These are phyloP conservation scores for Kingdonia uniflora DNA, from an alignment of 164 flowering plant species.

Conservation along the genomic window DNA sequence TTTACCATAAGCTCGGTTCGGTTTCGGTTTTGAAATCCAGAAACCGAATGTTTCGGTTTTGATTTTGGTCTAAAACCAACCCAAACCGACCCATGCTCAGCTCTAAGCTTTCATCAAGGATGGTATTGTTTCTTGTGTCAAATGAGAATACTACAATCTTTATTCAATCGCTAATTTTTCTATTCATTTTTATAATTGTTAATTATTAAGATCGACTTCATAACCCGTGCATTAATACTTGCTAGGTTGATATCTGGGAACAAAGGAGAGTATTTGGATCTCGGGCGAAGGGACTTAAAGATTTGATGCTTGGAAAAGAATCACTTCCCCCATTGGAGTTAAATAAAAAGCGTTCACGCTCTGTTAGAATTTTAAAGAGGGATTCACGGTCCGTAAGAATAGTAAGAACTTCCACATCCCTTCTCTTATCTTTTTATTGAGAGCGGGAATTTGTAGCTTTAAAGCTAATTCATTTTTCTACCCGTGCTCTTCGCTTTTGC, in stretches of 20 bases:
- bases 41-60: too few relatives aligned
- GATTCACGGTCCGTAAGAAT: constrained; percentile 83
- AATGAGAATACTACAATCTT: too few relatives aligned
- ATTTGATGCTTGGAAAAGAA: constrained; percentile 72
- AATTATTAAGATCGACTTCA: background rate
- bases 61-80: too few relatives aligned
- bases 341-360: constrained; percentile 63
- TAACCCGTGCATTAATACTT: constrained; percentile 4
- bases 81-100: too few relatives aligned
- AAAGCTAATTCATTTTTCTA: background rate
- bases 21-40: too few relatives aligned
- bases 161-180: background rate
- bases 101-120: too few relatives aligned
- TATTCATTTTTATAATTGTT: background rate
- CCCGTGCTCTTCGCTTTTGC: too few relatives aligned
- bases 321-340: constrained; percentile 67
- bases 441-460: background rate
- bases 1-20: too few relatives aligned
- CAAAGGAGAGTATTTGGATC: constrained; percentile 95
- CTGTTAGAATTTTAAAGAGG: constrained; percentile 59
- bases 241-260: constrained; percentile 85
- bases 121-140: too few relatives aligned
- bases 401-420: constrained; percentile 37
- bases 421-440: constrained; percentile 1
- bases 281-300: constrained; percentile 49